Percentiles rank a stretch among this genome's conserved stretches.
These are phyloP conservation scores for Mallotus repandus DNA, from an alignment of 441 rosid species.

Conservation along the genomic window DNA sequence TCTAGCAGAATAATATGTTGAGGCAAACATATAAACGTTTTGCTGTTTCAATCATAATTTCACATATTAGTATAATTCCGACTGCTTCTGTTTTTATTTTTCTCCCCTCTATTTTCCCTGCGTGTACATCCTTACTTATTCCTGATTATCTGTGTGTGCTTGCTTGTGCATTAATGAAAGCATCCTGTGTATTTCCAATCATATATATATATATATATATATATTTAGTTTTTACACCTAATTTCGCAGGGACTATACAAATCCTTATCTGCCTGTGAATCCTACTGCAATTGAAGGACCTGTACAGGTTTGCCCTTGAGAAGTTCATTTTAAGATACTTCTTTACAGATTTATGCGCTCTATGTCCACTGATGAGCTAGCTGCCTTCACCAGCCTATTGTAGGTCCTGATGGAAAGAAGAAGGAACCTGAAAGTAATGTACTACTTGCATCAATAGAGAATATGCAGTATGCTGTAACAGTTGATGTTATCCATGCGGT, in stretches of 20 bases:
- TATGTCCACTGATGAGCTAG: constrained; percentile 25
- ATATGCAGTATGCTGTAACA: constrained; percentile 98
- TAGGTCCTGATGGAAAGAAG: constrained; percentile 93
- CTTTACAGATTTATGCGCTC: neutral
- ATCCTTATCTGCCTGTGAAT: constrained; percentile 97
- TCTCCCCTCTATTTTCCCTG: too few relatives aligned
- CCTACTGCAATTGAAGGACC: constrained; percentile 90
- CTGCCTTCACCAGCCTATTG: constrained; percentile 52
- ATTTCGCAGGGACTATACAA: constrained; percentile 84
- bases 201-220: neutral
- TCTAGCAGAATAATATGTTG: constrained; percentile 3
- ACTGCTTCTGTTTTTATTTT: neutral
- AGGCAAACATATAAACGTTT: neutral
- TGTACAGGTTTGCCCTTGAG: constrained; percentile 53
- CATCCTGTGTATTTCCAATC: constrained; percentile 14
- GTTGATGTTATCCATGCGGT: constrained; percentile 91
- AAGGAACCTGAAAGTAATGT: constrained; percentile 92
- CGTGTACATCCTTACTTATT: neutral
- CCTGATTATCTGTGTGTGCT: neutral
- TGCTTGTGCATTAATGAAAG: constrained; percentile 1
- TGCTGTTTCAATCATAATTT: neutral
- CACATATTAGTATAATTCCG: neutral
- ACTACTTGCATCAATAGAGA: constrained; percentile 92
- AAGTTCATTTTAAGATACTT: constrained; percentile 1
- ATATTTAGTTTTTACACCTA: constrained; percentile 14